These are phyloP conservation scores for Fonsecaea monophora DNA, from an alignment of 2,329 filamentous ascomycete genomes.

Conservation along the genomic window DNA sequence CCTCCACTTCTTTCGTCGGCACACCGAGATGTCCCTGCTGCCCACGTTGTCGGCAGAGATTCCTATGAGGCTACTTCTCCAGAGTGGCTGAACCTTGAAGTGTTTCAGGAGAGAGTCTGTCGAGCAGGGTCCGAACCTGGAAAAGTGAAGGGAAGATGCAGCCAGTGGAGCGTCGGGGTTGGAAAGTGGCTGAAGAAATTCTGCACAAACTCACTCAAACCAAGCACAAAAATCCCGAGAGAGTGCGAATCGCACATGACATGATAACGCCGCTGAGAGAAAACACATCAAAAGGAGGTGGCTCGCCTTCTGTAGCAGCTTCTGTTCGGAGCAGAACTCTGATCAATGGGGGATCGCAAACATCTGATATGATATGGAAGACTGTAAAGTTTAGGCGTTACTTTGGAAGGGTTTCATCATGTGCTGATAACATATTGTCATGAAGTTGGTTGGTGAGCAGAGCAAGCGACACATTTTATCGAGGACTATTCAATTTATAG, in stretches of 20 bases:
- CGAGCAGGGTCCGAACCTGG: neutral
- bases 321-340: neutral
- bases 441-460: neutral
- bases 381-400: neutral
- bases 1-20: neutral
- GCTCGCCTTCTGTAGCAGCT: neutral
- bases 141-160: neutral
- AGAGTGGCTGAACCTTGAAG: neutral
- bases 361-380: neutral
- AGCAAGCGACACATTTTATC: neutral
- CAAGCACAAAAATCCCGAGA: neutral
- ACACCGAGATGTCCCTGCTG: neutral
- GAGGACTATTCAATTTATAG: neutral
- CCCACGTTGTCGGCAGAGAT: neutral
- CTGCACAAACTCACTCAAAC: neutral
- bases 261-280: neutral
- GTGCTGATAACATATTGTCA: neutral
- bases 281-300: neutral
- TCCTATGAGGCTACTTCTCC: neutral
- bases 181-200: neutral
- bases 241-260: neutral
- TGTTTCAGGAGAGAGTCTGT: neutral
- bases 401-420: neutral
- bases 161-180: neutral
- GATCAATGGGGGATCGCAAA: neutral